Base-by-base conservation (phyloP, 768 basidiomycete species). In the Tephrocybe rancida region DNA sequence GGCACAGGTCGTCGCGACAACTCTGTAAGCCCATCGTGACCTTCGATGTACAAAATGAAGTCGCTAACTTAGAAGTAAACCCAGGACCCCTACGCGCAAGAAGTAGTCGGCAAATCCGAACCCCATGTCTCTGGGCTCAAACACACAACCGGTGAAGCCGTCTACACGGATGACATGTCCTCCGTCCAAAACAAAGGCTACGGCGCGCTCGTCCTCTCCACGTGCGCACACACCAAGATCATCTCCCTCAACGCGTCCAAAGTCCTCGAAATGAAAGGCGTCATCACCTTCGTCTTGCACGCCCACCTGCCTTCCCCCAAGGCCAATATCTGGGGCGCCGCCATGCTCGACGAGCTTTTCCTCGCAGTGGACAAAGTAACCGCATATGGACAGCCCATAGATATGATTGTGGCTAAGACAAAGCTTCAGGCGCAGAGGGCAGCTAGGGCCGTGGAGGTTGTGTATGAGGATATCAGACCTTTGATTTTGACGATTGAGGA, bases 11-110 rank as follows among this genome's bases (percentile, higher is more conserved):
- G 51, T 1, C 50, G 58, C 8, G 58, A 59, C 26, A 59, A 59
- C 34, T 55, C 58, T 21, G 58, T 52, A 44, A 41, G 44, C 10
- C 22, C 3, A 5, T 18, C 14, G 3, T 18, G n/a, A 11, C 24
- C 27, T 45, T 16, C 41, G 24, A n/a, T 44, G 3, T 18, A 41
- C n/a, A n/a, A n/a, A n/a, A n/a, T n/a, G n/a, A n/a, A n/a, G n/a
- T n/a, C n/a, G n/a, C n/a, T n/a, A n/a, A n/a, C n/a, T n/a, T n/a
- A n/a, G n/a, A n/a, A 37, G 4, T 13, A 13, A 5, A 30, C 35
- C 16, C 24, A 59, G 58, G 58, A 59, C n/a, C 58, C 58, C 8
- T 55, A 59, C 25, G 58, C 58, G 9, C 54, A 59, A 48, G 58
- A 59, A 44, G 50, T 59, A 24, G 58, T 59, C 3, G 58, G 58